Conservation (phyloP, 202 grass and related monocot species). For the Schoenoplectus triqueter region DNA sequence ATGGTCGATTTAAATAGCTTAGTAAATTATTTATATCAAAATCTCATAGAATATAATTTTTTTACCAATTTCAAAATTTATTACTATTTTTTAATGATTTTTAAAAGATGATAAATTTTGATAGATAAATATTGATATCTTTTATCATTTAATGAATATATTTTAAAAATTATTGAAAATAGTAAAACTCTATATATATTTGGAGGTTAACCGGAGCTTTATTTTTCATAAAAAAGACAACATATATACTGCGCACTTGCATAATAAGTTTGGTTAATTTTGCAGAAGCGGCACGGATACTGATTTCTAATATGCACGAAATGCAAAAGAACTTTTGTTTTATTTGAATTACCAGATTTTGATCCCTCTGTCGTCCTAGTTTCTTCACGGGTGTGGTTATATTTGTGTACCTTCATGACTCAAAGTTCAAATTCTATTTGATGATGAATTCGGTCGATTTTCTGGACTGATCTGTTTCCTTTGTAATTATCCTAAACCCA, state of each 20-base stretch:
- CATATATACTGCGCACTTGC: not conserved
- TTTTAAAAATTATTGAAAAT: too few relatives aligned
- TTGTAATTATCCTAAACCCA: not conserved
- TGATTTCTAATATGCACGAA: not conserved
- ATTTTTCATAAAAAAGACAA: too few relatives aligned
- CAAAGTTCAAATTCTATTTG: constrained; percentile 2
- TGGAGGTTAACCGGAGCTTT: too few relatives aligned
- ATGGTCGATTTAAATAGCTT: too few relatives aligned
- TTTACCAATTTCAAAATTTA: too few relatives aligned
- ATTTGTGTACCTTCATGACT: not conserved
- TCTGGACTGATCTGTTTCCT: not conserved
- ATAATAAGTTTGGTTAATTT: not conserved
- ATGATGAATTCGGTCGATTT: not conserved
- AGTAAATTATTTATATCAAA: too few relatives aligned
- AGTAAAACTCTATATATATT: too few relatives aligned
- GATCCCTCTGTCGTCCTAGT: not conserved
- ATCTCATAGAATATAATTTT: too few relatives aligned
- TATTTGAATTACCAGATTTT: not conserved
- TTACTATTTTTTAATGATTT: too few relatives aligned
- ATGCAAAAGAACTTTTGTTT: not conserved
- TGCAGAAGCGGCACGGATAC: not conserved
- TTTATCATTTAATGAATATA: too few relatives aligned
- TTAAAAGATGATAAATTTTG: too few relatives aligned
- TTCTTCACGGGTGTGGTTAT: not conserved
- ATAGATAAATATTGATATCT: too few relatives aligned